A percentile compares a stretch with the other conserved stretches of the same genome.
Evolutionary conservation across 805 yeast species (phyloP).

Genomic region (Lachancea fermentati): DNA sequence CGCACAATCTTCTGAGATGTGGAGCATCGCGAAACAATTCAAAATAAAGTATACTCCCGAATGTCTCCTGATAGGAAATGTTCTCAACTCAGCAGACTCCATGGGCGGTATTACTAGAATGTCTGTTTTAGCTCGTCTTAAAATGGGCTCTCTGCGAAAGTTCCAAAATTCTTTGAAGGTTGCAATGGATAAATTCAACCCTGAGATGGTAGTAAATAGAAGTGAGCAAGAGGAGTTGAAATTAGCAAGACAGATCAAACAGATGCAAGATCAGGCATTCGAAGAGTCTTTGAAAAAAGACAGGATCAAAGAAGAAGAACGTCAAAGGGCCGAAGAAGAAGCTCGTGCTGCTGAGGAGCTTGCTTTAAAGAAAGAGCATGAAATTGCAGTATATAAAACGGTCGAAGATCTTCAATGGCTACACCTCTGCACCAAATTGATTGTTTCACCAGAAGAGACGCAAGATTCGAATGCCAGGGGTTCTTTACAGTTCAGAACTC

Average conservation of each 20-base stretch:
- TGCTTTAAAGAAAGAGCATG: constrained; percentile 9
- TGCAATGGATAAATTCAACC: constrained; percentile 50
- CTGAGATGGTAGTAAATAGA: constrained; percentile 55
- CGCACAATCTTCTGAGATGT: constrained; percentile 57
- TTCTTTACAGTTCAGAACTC: constrained; percentile 29
- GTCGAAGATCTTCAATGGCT: constrained; percentile 21
- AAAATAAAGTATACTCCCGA: constrained; percentile 51
- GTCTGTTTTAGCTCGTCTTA: constrained; percentile 31
- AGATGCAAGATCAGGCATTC: constrained; percentile 64
- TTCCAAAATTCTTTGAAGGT: constrained; percentile 35
- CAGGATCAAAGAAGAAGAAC: constrained; percentile 45
- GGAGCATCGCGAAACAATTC: constrained; percentile 55
- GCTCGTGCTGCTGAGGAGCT: constrained; percentile 4
- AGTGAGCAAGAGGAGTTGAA: constrained; percentile 56
- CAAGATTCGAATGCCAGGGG: constrained; percentile 10
- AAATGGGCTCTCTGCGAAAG: constrained; percentile 27
- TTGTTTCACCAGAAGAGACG: constrained; percentile 1
- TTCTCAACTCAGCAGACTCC: constrained; percentile 39
- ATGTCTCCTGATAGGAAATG: constrained; percentile 49
- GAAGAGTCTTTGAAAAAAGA: constrained; percentile 55
- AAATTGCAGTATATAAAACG: constrained; percentile 15
- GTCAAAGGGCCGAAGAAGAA: constrained; percentile 23
- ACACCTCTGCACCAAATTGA: constrained; percentile 14
- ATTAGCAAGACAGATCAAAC: constrained; percentile 50
- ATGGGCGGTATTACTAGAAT: constrained; percentile 30